Evolutionary conservation across 441 rosid species (phyloP), one percentile per base, ranked within the genome.

Genomic region (Macaranga tanarius): DNA sequence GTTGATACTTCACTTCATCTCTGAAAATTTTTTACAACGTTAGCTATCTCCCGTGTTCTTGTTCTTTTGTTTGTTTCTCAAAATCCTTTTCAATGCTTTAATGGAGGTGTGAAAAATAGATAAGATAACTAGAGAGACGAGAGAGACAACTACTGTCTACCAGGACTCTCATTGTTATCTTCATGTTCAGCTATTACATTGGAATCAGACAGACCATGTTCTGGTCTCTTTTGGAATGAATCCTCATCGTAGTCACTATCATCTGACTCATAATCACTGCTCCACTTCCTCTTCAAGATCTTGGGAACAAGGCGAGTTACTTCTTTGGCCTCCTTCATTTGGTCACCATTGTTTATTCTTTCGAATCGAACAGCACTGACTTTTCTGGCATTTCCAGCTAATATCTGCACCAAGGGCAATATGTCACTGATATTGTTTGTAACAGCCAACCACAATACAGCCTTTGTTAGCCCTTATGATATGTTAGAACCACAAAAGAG

Each of bases 321-420:
- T 79, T 89, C 91, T 69, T 83, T 89, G 69, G 89, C 90, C 63
- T 87, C 93, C 23, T 80, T 74, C 62, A 75, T 67, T 38, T 79
- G 85, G 67, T 84, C 91, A 61, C 71, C 90, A 59, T 83, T 83
- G 71, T 84, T 79, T 76, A 93, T 87, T 62, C 87, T 84, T 71
- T 92, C 97, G 74, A 96, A 90, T 75, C 98, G 85, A 63, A 92
- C 93, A 42, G 97, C 98, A 71, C 97, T 83, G 54, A 96, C 98
- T 85, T 96, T 93, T 80, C 97, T 88, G 67, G 99, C 98, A 82
- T 96, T 96, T 71, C 98, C 98, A 45, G 94, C 97, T 75, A 93
- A 84, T 77, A 96, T 84, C 99, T 93, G 89, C 80, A 73, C 50
- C 72, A 44, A 71, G 40, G 38, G 73, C 15, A 57, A 71, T 51